Conservation (phyloP, 805 yeast species). For the Wickerhamomyces queroliae region DNA sequence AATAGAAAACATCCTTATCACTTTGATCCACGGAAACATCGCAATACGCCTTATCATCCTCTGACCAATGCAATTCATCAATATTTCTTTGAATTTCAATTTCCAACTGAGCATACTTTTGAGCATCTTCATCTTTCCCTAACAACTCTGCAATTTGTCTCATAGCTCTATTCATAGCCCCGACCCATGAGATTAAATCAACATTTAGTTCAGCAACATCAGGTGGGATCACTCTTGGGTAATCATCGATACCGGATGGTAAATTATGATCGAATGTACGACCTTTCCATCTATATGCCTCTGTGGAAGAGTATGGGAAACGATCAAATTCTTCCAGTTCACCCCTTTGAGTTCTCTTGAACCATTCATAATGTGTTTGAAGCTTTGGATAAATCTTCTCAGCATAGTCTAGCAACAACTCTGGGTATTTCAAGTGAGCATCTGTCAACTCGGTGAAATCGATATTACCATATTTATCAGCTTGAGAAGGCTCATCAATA, state of each 20-base stretch:
- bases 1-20: slow-evolving; percentile 67
- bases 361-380: slow-evolving; percentile 78
- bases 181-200: slow-evolving; percentile 89
- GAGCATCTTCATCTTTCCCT: slow-evolving; percentile 52
- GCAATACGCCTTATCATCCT: slow-evolving; percentile 61
- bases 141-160: slow-evolving; percentile 61
- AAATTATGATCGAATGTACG: slow-evolving; percentile 79
- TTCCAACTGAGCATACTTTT: slow-evolving; percentile 47
- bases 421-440: slow-evolving; percentile 51
- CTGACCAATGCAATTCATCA: slow-evolving; percentile 78
- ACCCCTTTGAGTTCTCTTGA: slow-evolving; percentile 76
- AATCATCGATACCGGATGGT: slow-evolving; percentile 94
- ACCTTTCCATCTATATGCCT: slow-evolving; percentile 91
- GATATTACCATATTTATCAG: slow-evolving; percentile 19
- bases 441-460: slow-evolving; percentile 34
- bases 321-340: slow-evolving; percentile 67
- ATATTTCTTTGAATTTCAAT: slow-evolving; percentile 55
- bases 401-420: slow-evolving; percentile 53
- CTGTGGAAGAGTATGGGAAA: slow-evolving; percentile 40
- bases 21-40: slow-evolving; percentile 74
- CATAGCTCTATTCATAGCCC: slow-evolving; percentile 84
- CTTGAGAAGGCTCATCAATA: slow-evolving; percentile 25
- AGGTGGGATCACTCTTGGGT: slow-evolving; percentile 78
- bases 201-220: slow-evolving; percentile 89
- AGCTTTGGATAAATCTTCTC: slow-evolving; percentile 68